Evolutionary conservation across 768 basidiomycete species (phyloP), one percentile per base, ranked within the genome.

Genomic region (Tricholoma sp.): DNA sequence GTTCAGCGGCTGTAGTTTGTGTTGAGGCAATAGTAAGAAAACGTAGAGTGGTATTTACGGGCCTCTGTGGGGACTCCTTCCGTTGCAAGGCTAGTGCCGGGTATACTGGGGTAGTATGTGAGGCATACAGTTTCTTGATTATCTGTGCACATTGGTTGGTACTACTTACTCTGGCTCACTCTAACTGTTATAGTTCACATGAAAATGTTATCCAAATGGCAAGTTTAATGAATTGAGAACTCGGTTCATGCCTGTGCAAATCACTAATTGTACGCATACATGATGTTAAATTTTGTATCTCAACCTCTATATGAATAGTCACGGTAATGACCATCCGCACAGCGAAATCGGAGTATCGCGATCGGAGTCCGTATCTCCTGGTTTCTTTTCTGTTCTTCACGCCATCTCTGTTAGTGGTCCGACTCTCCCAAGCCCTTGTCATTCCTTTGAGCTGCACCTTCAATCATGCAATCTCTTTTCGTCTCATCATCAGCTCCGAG

Each of bases 41-140:
- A 75, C 77, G 76, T 73, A 71, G 76, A 83, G 75, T 77, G 76
- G 80, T 73, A 70, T 64, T 66, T 74, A 78, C 78, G 65, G 66
- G 85, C 85, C 79, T 80, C 83, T 84, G 81, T 85, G 84, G 85
- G 88, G 88, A 89, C 88, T 87, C 83, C 79, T 79, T 78, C 85
- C 80, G 75, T 72, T 81, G 88, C 85, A 72, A 89, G 88, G 85
- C 63, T 63, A 67, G 83, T 90, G 88, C 85, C 74, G 82, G 85
- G 77, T 71, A 60, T 55, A 64, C 65, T 73, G 79, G 86, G 73
- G 88, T 90, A 89, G 88, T 90, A 90, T 89, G 75, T 84, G 87
- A 76, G 84, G 88, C 86, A 69, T 58, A 90, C 84, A 89, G 76
- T 53, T 61, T 24, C 28, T 24, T 24, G 24, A 1, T 24, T 24